Conservation (phyloP, 345 rosid species). For the Eucalyptus pauciflora region DNA sequence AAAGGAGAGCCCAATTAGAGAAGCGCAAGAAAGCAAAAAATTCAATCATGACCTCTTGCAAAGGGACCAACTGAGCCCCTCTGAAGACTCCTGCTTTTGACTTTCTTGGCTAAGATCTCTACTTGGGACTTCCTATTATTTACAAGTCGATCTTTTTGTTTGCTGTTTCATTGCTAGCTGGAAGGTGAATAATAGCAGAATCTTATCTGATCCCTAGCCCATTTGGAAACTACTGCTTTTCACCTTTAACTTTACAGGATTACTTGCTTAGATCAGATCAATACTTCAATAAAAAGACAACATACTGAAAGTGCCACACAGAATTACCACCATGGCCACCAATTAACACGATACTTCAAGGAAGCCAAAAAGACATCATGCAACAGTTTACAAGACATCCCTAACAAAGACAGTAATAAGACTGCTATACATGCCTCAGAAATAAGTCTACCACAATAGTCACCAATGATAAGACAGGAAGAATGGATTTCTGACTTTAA, state of each 20-base stretch:
- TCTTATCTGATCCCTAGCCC: neutral
- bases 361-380: neutral
- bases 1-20: neutral
- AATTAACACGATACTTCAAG: neutral
- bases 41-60: neutral
- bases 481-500: neutral
- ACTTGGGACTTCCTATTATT: neutral
- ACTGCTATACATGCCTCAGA: neutral
- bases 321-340: neutral
- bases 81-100: neutral
- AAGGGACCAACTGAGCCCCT: neutral
- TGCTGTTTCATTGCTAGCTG: neutral
- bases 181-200: neutral
- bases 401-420: neutral
- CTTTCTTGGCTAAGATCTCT: neutral
- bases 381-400: neutral
- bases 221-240: neutral
- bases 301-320: neutral
- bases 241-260: neutral
- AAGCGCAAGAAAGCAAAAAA: neutral
- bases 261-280: neutral
- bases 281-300: neutral
- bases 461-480: neutral
- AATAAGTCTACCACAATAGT: neutral
- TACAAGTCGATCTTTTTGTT: neutral